phyloP scores from a whole-genome alignment of 495 filamentous ascomycete genomes.

The Astrothelium subdiscretum region DNA sequence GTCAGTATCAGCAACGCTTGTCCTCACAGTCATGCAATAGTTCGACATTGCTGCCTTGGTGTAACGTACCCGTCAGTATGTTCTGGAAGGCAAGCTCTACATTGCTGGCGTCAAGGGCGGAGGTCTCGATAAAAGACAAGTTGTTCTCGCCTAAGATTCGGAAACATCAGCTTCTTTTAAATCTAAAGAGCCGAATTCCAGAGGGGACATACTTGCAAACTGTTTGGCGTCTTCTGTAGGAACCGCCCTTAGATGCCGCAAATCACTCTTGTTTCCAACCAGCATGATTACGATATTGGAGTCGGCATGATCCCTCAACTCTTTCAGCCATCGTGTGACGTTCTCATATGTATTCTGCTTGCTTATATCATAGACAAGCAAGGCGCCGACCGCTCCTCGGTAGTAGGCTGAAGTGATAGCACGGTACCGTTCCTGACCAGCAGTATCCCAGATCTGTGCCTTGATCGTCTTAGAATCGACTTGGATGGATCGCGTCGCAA shows the following conservation, averaged over 20 bases:
- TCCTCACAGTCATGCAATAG: not conserved
- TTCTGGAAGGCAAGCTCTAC: constrained; percentile 99
- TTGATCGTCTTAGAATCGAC: constrained; percentile 99
- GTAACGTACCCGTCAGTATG: constrained; percentile 79
- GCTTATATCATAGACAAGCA: constrained; percentile 98
- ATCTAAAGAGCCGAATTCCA: not conserved
- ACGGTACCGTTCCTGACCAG: constrained; percentile 96
- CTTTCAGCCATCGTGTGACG: constrained; percentile 97
- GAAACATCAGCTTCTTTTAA: not conserved
- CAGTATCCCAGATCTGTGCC: constrained; percentile 99
- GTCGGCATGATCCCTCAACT: constrained; percentile 94
- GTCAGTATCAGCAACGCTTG: not conserved
- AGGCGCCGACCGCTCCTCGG: constrained; percentile 89
- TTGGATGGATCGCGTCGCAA: constrained; percentile 96
- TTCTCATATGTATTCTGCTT: constrained; percentile 99
- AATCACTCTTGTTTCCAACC: constrained; percentile 99
- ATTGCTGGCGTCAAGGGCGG: constrained; percentile 96
- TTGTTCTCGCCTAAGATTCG: constrained; percentile 77
- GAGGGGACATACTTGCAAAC: constrained; percentile 70
- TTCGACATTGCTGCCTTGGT: not conserved
- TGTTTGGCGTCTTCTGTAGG: constrained; percentile 97
- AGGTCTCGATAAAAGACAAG: constrained; percentile 97
- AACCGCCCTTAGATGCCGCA: constrained; percentile 92
- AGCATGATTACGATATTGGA: constrained; percentile 99
- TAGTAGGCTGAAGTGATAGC: constrained; percentile 99